These are phyloP conservation scores for Saccharomyces jurei DNA, from an alignment of 805 yeast species.

Conservation along the genomic window DNA sequence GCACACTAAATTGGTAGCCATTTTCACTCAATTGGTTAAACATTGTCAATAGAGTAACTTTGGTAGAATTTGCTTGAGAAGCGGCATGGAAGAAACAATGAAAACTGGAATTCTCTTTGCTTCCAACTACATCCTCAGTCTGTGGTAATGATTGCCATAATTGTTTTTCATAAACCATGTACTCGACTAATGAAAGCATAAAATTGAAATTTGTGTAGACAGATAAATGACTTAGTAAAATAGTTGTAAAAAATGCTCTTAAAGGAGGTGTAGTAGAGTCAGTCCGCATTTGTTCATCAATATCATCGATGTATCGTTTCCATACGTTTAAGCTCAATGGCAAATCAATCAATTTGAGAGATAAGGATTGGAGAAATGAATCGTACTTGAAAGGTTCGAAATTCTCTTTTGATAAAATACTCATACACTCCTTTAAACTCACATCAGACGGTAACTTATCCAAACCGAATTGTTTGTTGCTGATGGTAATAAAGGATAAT, in stretches of 20 bases:
- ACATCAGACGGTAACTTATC: not conserved
- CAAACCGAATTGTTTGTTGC: not conserved
- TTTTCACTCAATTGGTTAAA: slow-evolving; percentile 6
- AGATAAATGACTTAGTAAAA: slow-evolving; percentile 7
- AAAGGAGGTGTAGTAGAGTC: not conserved
- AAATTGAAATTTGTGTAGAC: slow-evolving; percentile 8
- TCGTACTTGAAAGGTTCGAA: not conserved
- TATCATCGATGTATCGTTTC: not conserved
- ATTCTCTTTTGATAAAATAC: not conserved
- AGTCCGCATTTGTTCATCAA: not conserved
- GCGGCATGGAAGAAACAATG: slow-evolving; percentile 11
- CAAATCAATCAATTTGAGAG: not conserved
- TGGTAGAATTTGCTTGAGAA: slow-evolving; percentile 9
- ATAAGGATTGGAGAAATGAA: not conserved
- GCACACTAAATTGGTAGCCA: slow-evolving; percentile 7
- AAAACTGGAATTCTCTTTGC: slow-evolving; percentile 6
- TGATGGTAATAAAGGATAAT: not conserved
- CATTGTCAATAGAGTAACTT: slow-evolving; percentile 9
- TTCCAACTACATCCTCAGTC: slow-evolving; percentile 5
- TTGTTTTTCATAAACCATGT: slow-evolving; percentile 7
- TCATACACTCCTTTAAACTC: not conserved
- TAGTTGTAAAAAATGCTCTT: slow-evolving; percentile 9
- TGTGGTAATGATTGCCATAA: slow-evolving; percentile 5
- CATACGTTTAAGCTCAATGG: not conserved
- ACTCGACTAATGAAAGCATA: slow-evolving; percentile 9